Conservation (phyloP, 495 filamentous ascomycete genomes). For the Chaetomium tenue region DNA sequence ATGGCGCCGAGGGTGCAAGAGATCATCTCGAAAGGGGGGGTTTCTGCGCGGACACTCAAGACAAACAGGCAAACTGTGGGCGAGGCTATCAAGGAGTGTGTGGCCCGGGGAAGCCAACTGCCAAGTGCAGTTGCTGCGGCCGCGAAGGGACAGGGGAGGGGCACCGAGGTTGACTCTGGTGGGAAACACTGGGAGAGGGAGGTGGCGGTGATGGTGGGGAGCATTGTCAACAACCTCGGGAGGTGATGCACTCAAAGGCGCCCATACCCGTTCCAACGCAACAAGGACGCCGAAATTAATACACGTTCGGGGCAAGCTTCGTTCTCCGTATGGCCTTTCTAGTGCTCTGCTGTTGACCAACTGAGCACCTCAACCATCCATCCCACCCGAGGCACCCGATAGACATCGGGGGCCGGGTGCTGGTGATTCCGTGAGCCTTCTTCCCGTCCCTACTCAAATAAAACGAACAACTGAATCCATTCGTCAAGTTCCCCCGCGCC, state of each 20-base stretch:
- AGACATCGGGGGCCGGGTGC: no score
- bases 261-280: no score
- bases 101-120: conserved; percentile 66
- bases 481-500: no score
- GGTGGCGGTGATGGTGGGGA: conserved; percentile 90
- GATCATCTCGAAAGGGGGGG: conserved; percentile 75
- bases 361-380: no score
- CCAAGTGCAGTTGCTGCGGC: conserved; percentile 47
- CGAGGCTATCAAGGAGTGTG: conserved; percentile 77
- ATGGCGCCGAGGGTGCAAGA: conserved; percentile 78
- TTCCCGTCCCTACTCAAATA: no score
- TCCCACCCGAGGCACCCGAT: no score
- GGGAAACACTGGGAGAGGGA: conserved; percentile 72
- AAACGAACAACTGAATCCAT: no score
- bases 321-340: no score
- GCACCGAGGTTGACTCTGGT: conserved; percentile 31
- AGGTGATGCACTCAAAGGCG: conserved; percentile 29
- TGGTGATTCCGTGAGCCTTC: no score
- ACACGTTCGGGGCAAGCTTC: no score
- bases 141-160: conserved; percentile 46
- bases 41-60: conserved; percentile 74
- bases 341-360: no score
- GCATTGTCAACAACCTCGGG: conserved; percentile 54
- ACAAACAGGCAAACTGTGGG: conserved; percentile 71
- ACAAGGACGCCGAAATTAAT: no score